Evolutionary conservation across 352 stramenopile species (phyloP).

Genomic region (Pythium monospermum): DNA sequence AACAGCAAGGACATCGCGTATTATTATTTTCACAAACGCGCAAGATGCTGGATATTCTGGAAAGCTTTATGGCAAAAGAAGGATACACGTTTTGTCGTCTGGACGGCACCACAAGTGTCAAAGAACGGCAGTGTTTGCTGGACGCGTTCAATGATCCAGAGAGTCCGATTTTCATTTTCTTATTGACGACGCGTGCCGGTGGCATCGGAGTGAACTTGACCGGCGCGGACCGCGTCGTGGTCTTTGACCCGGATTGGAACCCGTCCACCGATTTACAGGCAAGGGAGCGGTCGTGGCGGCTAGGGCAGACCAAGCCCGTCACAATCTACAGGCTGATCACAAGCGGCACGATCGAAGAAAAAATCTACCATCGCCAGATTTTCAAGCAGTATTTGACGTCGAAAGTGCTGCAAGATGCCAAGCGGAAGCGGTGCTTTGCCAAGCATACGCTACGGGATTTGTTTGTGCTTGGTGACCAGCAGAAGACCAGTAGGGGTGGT

Average conservation of each 20-base stretch:
- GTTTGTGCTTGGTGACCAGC: conserved; percentile 87
- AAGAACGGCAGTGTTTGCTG: conserved; percentile 90
- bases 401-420: conserved; percentile 95
- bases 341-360: conserved; percentile 98
- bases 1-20: conserved; percentile 93
- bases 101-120: conserved; percentile 96
- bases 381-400: conserved; percentile 99
- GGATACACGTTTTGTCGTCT: conserved; percentile 92
- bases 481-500: conserved; percentile 30
- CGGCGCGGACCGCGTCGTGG: conserved; percentile 93
- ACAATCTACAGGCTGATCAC: conserved; percentile 92
- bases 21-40: conserved; percentile 97
- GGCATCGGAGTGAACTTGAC: conserved; percentile 97
- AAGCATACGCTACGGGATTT: conserved; percentile 95
- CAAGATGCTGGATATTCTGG: conserved; percentile 97
- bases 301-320: conserved; percentile 87
- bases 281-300: conserved; percentile 96
- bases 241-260: conserved; percentile 99
- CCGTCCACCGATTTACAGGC: conserved; percentile 95
- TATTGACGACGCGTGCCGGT: conserved; percentile 88
- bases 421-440: conserved; percentile 96
- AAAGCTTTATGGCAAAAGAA: conserved; percentile 83
- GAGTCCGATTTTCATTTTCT: conserved; percentile 69
- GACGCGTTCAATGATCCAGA: conserved; percentile 94
- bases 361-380: conserved; percentile 99